Conservation (phyloP, 768 basidiomycete genomes). For the Agaricus sinodeliciosus region DNA sequence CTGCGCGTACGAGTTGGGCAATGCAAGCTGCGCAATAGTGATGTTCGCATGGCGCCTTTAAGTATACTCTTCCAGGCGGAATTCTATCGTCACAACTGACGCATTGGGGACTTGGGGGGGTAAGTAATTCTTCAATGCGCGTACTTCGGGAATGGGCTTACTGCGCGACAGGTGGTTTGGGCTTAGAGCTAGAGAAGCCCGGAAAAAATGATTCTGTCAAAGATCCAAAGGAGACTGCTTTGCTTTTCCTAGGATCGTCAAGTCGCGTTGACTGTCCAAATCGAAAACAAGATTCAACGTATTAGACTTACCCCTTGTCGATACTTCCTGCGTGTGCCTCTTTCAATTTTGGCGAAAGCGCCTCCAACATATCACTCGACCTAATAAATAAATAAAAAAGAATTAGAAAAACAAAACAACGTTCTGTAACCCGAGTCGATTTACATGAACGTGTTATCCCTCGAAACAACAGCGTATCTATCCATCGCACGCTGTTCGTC, state of each 20-base stretch:
- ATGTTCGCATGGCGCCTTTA: slow-evolving; percentile 14
- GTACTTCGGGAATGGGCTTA: background rate
- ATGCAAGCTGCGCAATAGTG: slow-evolving; percentile 17
- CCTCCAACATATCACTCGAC: background rate
- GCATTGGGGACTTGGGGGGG: slow-evolving; percentile 9
- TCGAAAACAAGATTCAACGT: background rate
- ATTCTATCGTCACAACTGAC: slow-evolving; percentile 14
- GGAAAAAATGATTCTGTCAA: background rate
- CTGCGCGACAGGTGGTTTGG: background rate
- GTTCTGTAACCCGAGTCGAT: background rate
- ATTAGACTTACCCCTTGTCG: background rate
- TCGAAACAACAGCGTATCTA: background rate
- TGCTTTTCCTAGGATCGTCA: background rate
- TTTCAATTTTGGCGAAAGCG: slow-evolving; percentile 5
- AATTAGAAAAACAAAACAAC: background rate
- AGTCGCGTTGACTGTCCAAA: too few species aligned
- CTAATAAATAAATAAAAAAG: background rate
- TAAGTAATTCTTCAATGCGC: background rate
- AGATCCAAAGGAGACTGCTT: background rate
- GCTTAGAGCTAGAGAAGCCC: background rate
- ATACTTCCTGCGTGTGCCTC: background rate
- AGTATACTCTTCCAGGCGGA: background rate
- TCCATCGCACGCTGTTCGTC: slow-evolving; percentile 17
- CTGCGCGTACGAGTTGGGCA: slow-evolving; percentile 14
- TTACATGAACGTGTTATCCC: background rate